Percentiles rank a stretch among this genome's conserved stretches.
These are phyloP conservation scores for Suillus discolor DNA, from an alignment of 768 basidiomycete species.

Conservation along the genomic window DNA sequence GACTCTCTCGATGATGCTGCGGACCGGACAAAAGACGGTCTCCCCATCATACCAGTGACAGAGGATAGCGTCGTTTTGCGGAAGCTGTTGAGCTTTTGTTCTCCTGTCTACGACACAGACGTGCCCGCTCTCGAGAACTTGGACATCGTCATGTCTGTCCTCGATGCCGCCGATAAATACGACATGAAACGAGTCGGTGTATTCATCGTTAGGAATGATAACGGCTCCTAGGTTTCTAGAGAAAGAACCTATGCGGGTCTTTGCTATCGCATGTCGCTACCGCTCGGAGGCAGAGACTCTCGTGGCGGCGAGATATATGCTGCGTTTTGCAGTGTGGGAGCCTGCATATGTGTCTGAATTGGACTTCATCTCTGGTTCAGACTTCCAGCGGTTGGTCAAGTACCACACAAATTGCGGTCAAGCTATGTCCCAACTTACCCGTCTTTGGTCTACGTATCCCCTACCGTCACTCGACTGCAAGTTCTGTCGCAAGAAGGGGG, in stretches of 20 bases:
- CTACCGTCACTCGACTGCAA: conserved; percentile 36
- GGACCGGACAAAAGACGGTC: conserved; percentile 34
- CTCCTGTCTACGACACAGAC: conserved; percentile 44
- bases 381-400: conserved; percentile 38
- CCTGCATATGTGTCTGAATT: conserved; percentile 37
- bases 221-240: conserved; percentile 34
- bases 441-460: conserved; percentile 34
- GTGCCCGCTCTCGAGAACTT: conserved; percentile 38
- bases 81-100: conserved; percentile 48
- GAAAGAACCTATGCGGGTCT: conserved; percentile 38
- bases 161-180: conserved; percentile 51
- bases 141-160: conserved; percentile 43
- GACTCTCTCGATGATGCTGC: conserved; percentile 26
- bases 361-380: conserved; percentile 38
- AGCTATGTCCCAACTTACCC: conserved; percentile 35
- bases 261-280: conserved; percentile 41
- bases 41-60: conserved; percentile 49
- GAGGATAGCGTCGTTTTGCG: conserved; percentile 46
- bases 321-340: conserved; percentile 37
- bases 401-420: conserved; percentile 37
- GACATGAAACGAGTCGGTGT: conserved; percentile 49
- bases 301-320: conserved; percentile 39
- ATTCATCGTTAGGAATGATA: conserved; percentile 34
- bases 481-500: conserved; percentile 36
- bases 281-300: conserved; percentile 35